phyloP scores from a whole-genome alignment of 345 rosid genomes.

The Sisymbrium irio region DNA sequence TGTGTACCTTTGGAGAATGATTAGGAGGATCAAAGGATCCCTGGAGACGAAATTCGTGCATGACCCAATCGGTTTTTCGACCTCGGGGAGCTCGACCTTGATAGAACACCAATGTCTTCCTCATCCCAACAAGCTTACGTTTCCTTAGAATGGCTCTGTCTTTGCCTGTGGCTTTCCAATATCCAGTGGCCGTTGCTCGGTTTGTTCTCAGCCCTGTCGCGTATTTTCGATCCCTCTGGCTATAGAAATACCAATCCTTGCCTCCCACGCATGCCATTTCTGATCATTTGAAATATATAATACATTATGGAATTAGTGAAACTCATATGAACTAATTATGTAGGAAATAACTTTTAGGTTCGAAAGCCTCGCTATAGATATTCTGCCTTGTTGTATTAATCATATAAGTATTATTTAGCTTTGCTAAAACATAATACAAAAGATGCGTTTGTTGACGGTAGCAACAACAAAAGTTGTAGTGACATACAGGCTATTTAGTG shows the following conservation, averaged over 20 bases:
- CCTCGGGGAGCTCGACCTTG: constrained; percentile 96
- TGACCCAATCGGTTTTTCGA: constrained; percentile 74
- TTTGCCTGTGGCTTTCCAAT: constrained; percentile 97
- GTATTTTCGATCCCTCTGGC: constrained; percentile 78
- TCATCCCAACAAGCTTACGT: constrained; percentile 75
- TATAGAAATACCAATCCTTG: constrained; percentile 87
- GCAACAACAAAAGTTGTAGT: no score
- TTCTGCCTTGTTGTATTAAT: not conserved
- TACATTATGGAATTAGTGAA: not conserved
- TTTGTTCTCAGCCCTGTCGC: constrained; percentile 91
- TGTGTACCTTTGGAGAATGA: constrained; percentile 23
- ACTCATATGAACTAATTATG: not conserved
- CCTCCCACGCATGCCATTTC: constrained; percentile 83
- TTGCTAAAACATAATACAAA: not conserved
- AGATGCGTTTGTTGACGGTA: no score
- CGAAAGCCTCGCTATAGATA: not conserved
- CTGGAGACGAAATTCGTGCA: constrained; percentile 89
- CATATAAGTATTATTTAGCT: no score
- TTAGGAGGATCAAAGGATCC: constrained; percentile 46
- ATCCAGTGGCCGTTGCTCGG: constrained; percentile 79
- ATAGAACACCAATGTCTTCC: constrained; percentile 90
- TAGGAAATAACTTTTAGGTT: no score
- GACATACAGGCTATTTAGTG: no score
- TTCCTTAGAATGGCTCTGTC: constrained; percentile 53
- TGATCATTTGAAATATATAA: constrained; percentile 20